phyloP scores from a whole-genome alignment of 139 green algal genomes.

The Volvox africanus region DNA sequence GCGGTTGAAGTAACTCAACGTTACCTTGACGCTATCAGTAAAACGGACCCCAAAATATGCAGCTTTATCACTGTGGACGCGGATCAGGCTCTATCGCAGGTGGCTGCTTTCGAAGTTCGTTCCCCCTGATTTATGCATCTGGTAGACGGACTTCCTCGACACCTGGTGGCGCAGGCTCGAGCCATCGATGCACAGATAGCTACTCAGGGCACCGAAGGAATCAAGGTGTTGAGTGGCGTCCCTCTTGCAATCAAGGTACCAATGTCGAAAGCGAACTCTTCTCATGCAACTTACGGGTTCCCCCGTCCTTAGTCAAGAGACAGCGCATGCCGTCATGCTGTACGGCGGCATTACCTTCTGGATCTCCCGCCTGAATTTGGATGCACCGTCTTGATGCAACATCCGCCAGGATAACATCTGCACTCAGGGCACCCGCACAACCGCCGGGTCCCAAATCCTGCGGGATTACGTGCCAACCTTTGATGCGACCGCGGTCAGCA shows the following conservation, averaged over 20 bases:
- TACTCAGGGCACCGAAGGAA: conserved; percentile 13
- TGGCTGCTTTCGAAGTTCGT: background rate
- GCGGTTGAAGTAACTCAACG: conserved; percentile 60
- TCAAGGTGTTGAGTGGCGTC: conserved; percentile 82
- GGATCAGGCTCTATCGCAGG: conserved; percentile 65
- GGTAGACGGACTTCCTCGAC: background rate
- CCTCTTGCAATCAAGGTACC: conserved; percentile 90
- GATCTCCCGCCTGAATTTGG: no score
- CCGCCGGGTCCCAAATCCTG: conserved; percentile 87
- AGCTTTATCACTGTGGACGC: conserved; percentile 72
- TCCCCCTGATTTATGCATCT: no score
- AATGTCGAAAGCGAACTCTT: background rate
- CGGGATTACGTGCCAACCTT: conserved; percentile 78
- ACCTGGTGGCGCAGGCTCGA: conserved; percentile 54
- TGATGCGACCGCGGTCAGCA: conserved; percentile 82
- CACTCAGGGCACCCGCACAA: conserved; percentile 87
- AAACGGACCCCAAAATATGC: conserved; percentile 51
- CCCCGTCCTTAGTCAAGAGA: no score
- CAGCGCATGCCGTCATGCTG: no score
- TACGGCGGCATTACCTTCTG: no score
- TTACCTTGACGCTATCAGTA: conserved; percentile 61
- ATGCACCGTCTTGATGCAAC: background rate
- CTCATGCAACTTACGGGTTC: background rate
- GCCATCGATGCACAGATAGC: conserved; percentile 71
- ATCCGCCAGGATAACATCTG: conserved; percentile 94